A percentile compares a stretch with the other conserved stretches of the same genome.
phyloP scores from a whole-genome alignment of 208 protist genomes.

The Wallacemonas sp. region DNA sequence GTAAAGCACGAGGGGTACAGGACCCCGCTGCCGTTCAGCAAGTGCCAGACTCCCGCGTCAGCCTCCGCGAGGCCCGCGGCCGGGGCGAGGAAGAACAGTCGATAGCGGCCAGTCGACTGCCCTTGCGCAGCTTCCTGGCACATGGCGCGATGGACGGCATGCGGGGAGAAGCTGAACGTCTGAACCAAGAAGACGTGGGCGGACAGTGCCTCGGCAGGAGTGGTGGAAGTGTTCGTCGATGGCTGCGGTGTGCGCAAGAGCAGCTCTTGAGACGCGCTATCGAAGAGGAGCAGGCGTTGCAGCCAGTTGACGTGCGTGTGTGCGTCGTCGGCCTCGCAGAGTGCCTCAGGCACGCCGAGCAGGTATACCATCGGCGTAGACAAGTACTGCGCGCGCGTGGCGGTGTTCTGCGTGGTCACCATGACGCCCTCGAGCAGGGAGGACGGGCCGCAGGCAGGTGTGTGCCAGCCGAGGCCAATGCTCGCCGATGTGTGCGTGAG shows the following conservation, averaged over 20 bases:
- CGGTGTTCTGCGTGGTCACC: conserved; percentile 15
- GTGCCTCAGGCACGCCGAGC: conserved; percentile 28
- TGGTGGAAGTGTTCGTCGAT: not conserved
- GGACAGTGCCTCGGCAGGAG: not conserved
- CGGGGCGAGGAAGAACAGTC: not conserved
- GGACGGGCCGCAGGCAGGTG: not conserved
- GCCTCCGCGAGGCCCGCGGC: not conserved
- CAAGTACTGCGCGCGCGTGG: conserved; percentile 30
- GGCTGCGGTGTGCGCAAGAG: conserved; percentile 19
- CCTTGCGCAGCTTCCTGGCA: not conserved
- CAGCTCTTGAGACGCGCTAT: conserved; percentile 29
- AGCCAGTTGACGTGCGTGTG: conserved; percentile 6
- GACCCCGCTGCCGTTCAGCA: not conserved
- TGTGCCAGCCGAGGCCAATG: not conserved
- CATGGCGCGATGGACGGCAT: conserved; percentile 4
- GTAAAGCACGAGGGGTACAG: conserved; percentile 28
- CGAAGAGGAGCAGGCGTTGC: conserved; percentile 31
- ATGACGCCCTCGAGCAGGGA: not conserved
- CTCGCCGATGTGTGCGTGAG: not conserved
- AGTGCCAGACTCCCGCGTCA: not conserved
- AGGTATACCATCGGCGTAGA: conserved; percentile 26
- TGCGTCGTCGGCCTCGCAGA: conserved; percentile 1
- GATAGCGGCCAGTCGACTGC: not conserved
- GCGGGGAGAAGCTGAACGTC: conserved; percentile 29
- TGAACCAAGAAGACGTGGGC: conserved; percentile 35